Evolutionary conservation across 805 yeast genomes (phyloP).

Genomic region (Suhomyces tanzawaensis): DNA sequence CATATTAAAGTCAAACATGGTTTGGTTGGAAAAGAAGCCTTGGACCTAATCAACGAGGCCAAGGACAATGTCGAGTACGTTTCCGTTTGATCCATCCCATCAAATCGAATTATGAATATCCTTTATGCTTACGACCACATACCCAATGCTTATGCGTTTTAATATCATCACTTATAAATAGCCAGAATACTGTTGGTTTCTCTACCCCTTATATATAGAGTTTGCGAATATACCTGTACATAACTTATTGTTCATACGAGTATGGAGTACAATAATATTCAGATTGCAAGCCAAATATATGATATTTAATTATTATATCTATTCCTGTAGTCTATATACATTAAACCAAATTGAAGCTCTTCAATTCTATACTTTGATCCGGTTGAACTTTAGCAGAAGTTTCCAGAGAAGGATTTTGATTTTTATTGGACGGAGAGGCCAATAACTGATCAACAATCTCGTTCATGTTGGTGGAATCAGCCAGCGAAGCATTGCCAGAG

Average conservation of each 20-base stretch:
- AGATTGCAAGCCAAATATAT: background rate
- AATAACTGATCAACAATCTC: conserved; percentile 4
- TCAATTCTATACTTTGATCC: conserved; percentile 5
- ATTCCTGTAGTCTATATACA: background rate
- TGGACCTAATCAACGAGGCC: conserved; percentile 68
- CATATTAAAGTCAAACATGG: conserved; percentile 81
- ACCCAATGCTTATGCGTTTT: background rate
- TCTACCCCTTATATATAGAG: conserved; percentile 3
- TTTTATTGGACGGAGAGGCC: background rate
- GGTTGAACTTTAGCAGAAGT: background rate
- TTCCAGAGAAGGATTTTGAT: background rate
- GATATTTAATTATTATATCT: background rate
- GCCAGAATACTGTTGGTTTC: background rate
- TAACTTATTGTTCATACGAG: background rate
- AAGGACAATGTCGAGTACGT: conserved; percentile 73
- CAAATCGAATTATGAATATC: background rate
- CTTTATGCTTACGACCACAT: background rate
- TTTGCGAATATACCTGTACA: conserved; percentile 5
- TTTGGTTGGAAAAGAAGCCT: conserved; percentile 61
- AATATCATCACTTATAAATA: conserved; percentile 1
- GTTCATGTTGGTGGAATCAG: conserved; percentile 1
- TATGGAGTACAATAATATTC: background rate
- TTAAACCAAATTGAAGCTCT: conserved; percentile 1
- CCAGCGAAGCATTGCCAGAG: background rate
- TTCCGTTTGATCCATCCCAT: conserved; percentile 9